Conservation (phyloP, 1,284 basidiomycete species). For the Macrocybe sp. region DNA sequence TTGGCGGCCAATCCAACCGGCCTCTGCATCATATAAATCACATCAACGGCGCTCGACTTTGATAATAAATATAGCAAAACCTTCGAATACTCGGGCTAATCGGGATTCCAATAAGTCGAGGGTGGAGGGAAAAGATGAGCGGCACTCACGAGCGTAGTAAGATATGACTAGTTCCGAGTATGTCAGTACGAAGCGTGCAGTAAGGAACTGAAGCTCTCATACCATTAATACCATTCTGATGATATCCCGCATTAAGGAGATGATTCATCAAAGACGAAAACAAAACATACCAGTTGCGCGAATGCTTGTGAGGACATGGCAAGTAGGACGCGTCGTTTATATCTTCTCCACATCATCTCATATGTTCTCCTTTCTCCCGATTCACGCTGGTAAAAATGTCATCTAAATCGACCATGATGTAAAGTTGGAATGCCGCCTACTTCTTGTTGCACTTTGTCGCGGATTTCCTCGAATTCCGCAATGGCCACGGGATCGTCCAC, state of each 20-base stretch:
- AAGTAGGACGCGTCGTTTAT: conserved; percentile 85
- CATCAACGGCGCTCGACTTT: conserved; percentile 5
- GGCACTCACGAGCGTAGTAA: conserved; percentile 83
- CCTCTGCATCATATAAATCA: conserved; percentile 46
- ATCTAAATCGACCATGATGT: not conserved
- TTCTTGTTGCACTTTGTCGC: conserved; percentile 80
- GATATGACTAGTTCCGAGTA: conserved; percentile 65
- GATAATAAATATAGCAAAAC: conserved; percentile 30
- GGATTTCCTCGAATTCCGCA: conserved; percentile 91
- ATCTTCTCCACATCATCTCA: conserved; percentile 81
- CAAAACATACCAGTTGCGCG: conserved; percentile 75
- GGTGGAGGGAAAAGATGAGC: conserved; percentile 7
- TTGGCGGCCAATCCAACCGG: conserved; percentile 96
- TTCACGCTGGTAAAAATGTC: conserved; percentile 42
- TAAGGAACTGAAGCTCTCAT: conserved; percentile 14
- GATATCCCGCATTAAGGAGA: conserved; percentile 8
- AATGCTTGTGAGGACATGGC: conserved; percentile 99
- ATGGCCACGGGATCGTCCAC: conserved; percentile 69
- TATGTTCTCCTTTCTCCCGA: conserved; percentile 83
- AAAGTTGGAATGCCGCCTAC: conserved; percentile 37
- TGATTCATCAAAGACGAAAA: conserved; percentile 3
- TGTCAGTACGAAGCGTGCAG: conserved; percentile 1
- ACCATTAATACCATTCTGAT: conserved; percentile 88
- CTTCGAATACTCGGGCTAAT: conserved; percentile 79
- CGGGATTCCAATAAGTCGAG: conserved; percentile 19